These are phyloP conservation scores for Ciborinia camelliae DNA, from an alignment of 2,329 filamentous ascomycete species.

Conservation along the genomic window DNA sequence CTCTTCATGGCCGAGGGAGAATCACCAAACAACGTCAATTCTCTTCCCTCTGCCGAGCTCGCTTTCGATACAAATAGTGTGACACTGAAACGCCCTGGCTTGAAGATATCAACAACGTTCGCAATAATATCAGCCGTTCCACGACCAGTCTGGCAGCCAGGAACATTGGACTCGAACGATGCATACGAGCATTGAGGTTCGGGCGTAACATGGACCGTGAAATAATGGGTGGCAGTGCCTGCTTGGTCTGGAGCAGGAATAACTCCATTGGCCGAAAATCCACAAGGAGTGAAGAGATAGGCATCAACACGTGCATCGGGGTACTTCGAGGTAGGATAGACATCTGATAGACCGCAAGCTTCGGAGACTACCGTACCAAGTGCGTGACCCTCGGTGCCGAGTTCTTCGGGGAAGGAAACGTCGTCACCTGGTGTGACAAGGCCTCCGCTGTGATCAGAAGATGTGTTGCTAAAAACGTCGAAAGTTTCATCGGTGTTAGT, in stretches of 20 bases:
- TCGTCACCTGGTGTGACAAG: conserved; percentile 56
- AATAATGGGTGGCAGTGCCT: conserved; percentile 68
- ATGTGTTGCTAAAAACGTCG: conserved; percentile 79
- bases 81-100: conserved; percentile 94
- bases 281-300: conserved; percentile 94
- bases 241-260: conserved; percentile 69
- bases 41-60: conserved; percentile 34
- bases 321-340: conserved; percentile 84
- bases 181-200: conserved; percentile 97
- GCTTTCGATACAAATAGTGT: conserved; percentile 91
- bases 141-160: conserved; percentile 79
- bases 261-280: conserved; percentile 95
- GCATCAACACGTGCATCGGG: conserved; percentile 92
- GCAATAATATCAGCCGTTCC: conserved; percentile 88
- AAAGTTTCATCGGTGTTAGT: conserved; percentile 55
- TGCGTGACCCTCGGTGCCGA: conserved; percentile 90
- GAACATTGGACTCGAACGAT: conserved; percentile 97
- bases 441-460: conserved; percentile 58
- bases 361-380: conserved; percentile 91
- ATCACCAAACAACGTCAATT: conserved; percentile 38
- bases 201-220: conserved; percentile 96
- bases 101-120: conserved; percentile 93
- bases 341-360: conserved; percentile 78
- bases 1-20: conserved; percentile 40
- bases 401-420: conserved; percentile 61